Percentiles rank a stretch among this genome's conserved stretches.
Conservation (phyloP, 768 basidiomycete species). For the Phylloporus sp. region DNA sequence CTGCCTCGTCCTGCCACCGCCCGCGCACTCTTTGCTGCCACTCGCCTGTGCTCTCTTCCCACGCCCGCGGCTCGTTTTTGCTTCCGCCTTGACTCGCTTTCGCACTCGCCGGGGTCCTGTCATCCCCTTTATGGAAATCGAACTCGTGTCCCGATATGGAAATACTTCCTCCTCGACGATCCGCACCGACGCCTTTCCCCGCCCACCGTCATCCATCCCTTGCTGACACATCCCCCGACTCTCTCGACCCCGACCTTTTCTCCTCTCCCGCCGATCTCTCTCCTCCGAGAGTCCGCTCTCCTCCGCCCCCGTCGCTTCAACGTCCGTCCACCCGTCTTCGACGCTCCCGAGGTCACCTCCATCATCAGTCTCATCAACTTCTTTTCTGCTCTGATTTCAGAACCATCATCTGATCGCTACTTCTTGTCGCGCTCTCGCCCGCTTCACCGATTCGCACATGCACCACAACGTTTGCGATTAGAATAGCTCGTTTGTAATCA, state of each 20-base stretch:
- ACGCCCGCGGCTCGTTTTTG: constrained; percentile 20
- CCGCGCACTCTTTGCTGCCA: constrained; percentile 25
- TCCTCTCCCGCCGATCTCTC: constrained; percentile 19
- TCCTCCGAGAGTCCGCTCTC: constrained; percentile 3
- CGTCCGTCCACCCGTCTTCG: background rate
- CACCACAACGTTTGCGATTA: constrained; percentile 18
- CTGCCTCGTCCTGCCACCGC: constrained; percentile 21
- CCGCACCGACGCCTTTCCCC: constrained; percentile 25
- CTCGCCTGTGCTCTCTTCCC: constrained; percentile 4
- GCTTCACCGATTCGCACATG: no score
- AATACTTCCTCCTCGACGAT: constrained; percentile 23
- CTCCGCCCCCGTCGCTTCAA: constrained; percentile 18
- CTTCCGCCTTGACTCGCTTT: constrained; percentile 28
- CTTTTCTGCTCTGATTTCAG: constrained; percentile 17
- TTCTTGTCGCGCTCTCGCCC: constrained; percentile 7
- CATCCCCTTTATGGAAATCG: constrained; percentile 18
- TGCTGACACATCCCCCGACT: constrained; percentile 26
- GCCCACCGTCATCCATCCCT: constrained; percentile 8
- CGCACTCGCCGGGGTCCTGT: constrained; percentile 27
- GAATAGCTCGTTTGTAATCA: constrained; percentile 27
- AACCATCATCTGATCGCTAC: constrained; percentile 9
- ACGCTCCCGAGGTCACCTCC: constrained; percentile 14
- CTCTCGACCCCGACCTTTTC: constrained; percentile 15
- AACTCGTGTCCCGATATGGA: constrained; percentile 16
- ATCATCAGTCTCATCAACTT: constrained; percentile 14